Base-by-base conservation (phyloP, 2,329 filamentous ascomycete species). In the Ophiognomonia clavigignenti-juglandacearum region DNA sequence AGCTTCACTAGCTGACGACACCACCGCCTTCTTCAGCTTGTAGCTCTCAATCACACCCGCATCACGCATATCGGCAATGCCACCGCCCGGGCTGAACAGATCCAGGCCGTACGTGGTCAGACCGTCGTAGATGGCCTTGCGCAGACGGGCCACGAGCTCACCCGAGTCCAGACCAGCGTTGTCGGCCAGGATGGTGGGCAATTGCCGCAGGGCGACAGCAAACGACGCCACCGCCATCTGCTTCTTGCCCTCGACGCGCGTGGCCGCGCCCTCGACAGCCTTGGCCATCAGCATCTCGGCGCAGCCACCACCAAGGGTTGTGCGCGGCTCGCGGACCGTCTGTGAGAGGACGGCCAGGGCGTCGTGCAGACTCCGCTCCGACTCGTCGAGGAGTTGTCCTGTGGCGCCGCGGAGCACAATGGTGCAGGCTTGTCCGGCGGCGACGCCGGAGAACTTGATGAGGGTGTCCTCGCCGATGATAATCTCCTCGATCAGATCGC, bases 271-370 rank as follows among this genome's bases (percentile, higher is more conserved):
- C 64, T 96, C 92, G 19, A 98, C 93, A 7, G 93, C 93, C 77
- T 96, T 96, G 55, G 92, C 88, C 93, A 98, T 98, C 57, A 95
- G 74, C 92, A 97, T 97, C 79, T 98, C 93, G 4, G 92, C 91
- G 63, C 90, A 97, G 23, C 93, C 93, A 62, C 93, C 93, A 44
- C 93, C 93, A 3, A 98, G 82, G 0, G 93, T 97, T 35, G 91
- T 95, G 64, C 88, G 83, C 43, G 93, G 93, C 70, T 96, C 91
- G 67, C 86, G 88, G 59, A 98, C 88, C 2, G 93, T 98, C 69
- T 98, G 93, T 9, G 92, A 97, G 34, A 98, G 80, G 11, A 98
- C 93, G 13, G 93, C 93, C 48, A 98, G 77, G 39, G 93, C 93
- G 67, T 98, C 93, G 69, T 98, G 93, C 55, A 98, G 75, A 56